Evolutionary conservation across 2,329 filamentous ascomycete genomes (phyloP), one percentile per base, ranked within the genome.

Genomic region (Aspergillus alliaceus): DNA sequence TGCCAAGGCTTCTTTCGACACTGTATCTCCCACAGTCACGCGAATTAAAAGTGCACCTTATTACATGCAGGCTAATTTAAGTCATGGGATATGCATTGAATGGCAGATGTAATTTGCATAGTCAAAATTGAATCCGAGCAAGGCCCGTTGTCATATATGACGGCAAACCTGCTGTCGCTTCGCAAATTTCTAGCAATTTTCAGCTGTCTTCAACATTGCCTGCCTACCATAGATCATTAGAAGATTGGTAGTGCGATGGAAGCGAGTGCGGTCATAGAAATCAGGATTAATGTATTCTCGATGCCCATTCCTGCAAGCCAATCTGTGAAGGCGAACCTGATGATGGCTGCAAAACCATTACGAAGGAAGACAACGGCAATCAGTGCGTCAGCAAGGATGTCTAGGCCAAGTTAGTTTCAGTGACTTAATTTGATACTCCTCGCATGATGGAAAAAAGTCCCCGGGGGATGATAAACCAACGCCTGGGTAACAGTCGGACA

Each of bases 341-440:
- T 74, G 22, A 75, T 69, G 3, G 76, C 78, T 15, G 72, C 71
- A 40, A 81, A 72, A 2, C 71, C 56, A 51, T 82, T 82, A 0
- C 80, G 75, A 11, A 77, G 64, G 55, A 82, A 76, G 0, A 77
- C 76, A 3, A 82, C 67, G 0, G 68, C 74, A 8, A 80, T 77
- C 14, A 82, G 65, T 0, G 79, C 74, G 57, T 82, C 79, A 7
- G 74, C 79, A 40, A 82, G 71, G 32, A 82, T 78, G 71, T 81
- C n/a, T n/a, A n/a, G 58, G 40, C 40, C 6, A 47, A 8, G 20
- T 12, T 15, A 15, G n/a, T n/a, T n/a, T n/a, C n/a, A n/a, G n/a
- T 40, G 5, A 40, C 37, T 4, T 0, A 51, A 12, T 27, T 25
- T 25, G 32, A 0, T 35, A 2, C 15, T 35, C 4, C n/a, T n/a